A percentile compares a stretch with the other conserved stretches of the same genome.
These are phyloP conservation scores for Holtermanniella nyarrowii DNA, from an alignment of 768 basidiomycete species.

Conservation along the genomic window DNA sequence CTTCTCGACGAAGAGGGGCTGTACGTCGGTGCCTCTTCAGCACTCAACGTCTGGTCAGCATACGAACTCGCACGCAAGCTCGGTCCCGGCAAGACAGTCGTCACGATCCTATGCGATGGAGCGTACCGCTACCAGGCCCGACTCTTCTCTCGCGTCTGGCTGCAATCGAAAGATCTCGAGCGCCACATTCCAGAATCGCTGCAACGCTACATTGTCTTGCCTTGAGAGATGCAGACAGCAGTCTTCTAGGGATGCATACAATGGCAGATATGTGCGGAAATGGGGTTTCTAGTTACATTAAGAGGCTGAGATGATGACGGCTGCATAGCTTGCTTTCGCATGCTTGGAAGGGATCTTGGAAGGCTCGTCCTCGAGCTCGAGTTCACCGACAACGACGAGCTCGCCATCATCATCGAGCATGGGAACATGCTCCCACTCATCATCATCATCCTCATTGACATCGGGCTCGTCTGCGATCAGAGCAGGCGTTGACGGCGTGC, in stretches of 20 bases:
- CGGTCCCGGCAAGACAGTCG: conserved; percentile 71
- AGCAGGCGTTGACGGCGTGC: conserved; percentile 13
- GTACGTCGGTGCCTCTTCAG: conserved; percentile 87
- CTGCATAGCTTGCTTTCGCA: too few relatives aligned
- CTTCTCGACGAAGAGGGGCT: conserved; percentile 83
- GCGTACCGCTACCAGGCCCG: conserved; percentile 93
- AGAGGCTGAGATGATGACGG: too few relatives aligned
- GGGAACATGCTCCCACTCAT: conserved; percentile 18
- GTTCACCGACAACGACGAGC: conserved; percentile 27
- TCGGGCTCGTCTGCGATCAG: conserved; percentile 5
- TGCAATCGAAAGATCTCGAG: conserved; percentile 65
- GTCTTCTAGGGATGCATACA: too few relatives aligned
- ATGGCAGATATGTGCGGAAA: too few relatives aligned
- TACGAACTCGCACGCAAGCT: conserved; percentile 73
- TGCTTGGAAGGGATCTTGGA: too few relatives aligned
- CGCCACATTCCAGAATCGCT: conserved; percentile 70
- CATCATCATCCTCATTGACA: conserved; percentile 7
- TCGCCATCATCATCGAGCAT: conserved; percentile 18
- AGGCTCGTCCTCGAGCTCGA: conserved; percentile 23
- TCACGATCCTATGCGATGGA: conserved; percentile 85
- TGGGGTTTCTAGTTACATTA: too few relatives aligned
- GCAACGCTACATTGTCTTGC: conserved; percentile 77
- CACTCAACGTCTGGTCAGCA: conserved; percentile 90
- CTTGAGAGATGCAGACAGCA: too few relatives aligned
- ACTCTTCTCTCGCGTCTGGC: conserved; percentile 87